phyloP scores from a whole-genome alignment of 495 filamentous ascomycete species.

The Thermothielavioides terrestris region DNA sequence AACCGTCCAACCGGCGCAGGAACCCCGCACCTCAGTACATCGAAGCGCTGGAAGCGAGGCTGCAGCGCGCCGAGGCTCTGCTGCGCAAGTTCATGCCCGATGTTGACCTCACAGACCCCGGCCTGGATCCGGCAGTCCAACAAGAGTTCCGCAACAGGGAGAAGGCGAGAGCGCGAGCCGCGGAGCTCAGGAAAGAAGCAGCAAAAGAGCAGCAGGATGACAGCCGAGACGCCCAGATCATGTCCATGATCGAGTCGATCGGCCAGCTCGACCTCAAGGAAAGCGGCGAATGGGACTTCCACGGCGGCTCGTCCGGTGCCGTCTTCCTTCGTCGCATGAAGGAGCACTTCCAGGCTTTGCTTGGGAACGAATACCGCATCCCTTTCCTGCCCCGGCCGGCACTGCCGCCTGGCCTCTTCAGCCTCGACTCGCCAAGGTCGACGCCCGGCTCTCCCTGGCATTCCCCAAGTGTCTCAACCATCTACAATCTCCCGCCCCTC shows the following conservation, averaged over 20 bases:
- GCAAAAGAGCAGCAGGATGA: slow-evolving; percentile 7
- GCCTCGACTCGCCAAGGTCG: slow-evolving; percentile 65
- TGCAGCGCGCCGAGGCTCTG: slow-evolving; percentile 76
- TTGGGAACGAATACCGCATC: slow-evolving; percentile 45
- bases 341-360: slow-evolving; percentile 63
- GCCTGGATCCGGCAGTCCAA: slow-evolving; percentile 60
- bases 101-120: slow-evolving; percentile 75
- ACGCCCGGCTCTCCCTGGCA: slow-evolving; percentile 47
- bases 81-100: slow-evolving; percentile 74
- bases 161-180: slow-evolving; percentile 31
- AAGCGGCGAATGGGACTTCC: slow-evolving; percentile 86
- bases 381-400: slow-evolving; percentile 41
- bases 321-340: slow-evolving; percentile 79
- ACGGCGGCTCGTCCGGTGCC: slow-evolving; percentile 85
- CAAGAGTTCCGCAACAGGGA: slow-evolving; percentile 47
- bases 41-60: slow-evolving; percentile 75
- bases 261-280: slow-evolving; percentile 89
- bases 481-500: slow-evolving; percentile 62
- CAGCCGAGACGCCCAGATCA: slow-evolving; percentile 67
- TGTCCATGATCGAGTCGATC: slow-evolving; percentile 90
- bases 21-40: slow-evolving; percentile 95
- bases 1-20: slow-evolving; percentile 88
- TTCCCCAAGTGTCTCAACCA: slow-evolving; percentile 48
- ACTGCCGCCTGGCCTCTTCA: slow-evolving; percentile 29
- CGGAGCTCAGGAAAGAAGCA: slow-evolving; percentile 26